A percentile compares a stretch with the other conserved stretches of the same genome.
Evolutionary conservation across 495 filamentous ascomycete species (phyloP).

Genomic region (Lophiotrema nucula): DNA sequence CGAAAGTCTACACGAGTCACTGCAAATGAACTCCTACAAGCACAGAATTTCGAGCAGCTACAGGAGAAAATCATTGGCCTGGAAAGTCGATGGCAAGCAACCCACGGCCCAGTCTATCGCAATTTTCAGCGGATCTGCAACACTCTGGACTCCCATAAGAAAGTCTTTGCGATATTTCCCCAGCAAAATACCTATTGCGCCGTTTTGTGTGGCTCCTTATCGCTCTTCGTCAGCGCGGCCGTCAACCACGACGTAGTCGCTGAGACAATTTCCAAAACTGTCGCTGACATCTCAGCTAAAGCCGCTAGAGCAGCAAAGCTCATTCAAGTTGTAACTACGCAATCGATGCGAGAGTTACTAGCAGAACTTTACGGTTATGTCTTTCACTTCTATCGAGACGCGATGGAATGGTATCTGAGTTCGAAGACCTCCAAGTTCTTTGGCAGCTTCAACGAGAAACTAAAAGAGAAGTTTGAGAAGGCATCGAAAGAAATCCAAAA

Average conservation of each 20-base stretch:
- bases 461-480: background rate
- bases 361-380: background rate
- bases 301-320: background rate
- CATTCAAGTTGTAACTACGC: background rate
- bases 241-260: constrained; percentile 3
- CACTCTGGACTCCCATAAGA: background rate
- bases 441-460: constrained; percentile 2
- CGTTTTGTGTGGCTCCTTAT: background rate
- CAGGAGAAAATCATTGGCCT: background rate
- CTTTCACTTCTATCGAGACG: background rate
- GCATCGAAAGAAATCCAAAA: background rate
- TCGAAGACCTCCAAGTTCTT: background rate
- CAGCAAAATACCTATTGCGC: background rate
- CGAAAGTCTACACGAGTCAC: background rate
- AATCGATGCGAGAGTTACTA: background rate
- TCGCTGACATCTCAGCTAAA: background rate
- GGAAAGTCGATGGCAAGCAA: background rate
- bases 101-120: background rate
- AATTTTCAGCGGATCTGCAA: background rate
- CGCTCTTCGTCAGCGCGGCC: background rate
- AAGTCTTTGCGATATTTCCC: background rate
- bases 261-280: background rate
- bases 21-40: background rate
- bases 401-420: background rate
- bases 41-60: background rate